These are phyloP conservation scores for Cyberlindnera americana DNA, from an alignment of 805 yeast genomes.

Conservation along the genomic window DNA sequence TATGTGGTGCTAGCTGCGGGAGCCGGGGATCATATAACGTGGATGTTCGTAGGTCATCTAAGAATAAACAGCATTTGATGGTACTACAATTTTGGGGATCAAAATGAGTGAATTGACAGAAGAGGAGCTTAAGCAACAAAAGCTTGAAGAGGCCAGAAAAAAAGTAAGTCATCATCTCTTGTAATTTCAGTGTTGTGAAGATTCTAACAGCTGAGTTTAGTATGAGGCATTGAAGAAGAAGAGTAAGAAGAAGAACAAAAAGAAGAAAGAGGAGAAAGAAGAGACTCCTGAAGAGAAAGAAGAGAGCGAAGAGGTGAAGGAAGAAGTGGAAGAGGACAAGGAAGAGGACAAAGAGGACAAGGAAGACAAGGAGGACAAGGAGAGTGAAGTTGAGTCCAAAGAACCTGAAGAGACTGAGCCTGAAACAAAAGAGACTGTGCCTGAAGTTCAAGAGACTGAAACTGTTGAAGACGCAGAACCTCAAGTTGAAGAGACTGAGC, in stretches of 20 bases:
- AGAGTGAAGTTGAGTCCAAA: neutral
- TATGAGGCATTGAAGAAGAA: conserved; percentile 66
- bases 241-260: conserved; percentile 45
- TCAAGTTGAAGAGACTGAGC: too few relatives aligned
- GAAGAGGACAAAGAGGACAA: conserved; percentile 9
- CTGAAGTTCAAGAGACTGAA: too few relatives aligned
- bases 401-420: neutral
- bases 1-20: neutral
- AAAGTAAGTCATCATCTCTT: conserved; percentile 34
- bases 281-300: conserved; percentile 18
- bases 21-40: too few relatives aligned
- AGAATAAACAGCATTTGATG: too few relatives aligned
- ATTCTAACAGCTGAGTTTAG: conserved; percentile 20
- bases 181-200: neutral
- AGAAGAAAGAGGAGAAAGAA: conserved; percentile 27
- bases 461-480: too few relatives aligned
- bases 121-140: conserved; percentile 47
- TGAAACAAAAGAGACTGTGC: neutral
- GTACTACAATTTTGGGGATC: too few relatives aligned
- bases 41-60: too few relatives aligned
- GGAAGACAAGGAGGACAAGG: neutral
- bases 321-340: too few relatives aligned
- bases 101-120: conserved; percentile 26
- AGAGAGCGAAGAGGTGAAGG: conserved; percentile 16
- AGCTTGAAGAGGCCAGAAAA: conserved; percentile 71